Evolutionary conservation across 1,284 basidiomycete genomes (phyloP).

Genomic region (Inonotus obliquus): DNA sequence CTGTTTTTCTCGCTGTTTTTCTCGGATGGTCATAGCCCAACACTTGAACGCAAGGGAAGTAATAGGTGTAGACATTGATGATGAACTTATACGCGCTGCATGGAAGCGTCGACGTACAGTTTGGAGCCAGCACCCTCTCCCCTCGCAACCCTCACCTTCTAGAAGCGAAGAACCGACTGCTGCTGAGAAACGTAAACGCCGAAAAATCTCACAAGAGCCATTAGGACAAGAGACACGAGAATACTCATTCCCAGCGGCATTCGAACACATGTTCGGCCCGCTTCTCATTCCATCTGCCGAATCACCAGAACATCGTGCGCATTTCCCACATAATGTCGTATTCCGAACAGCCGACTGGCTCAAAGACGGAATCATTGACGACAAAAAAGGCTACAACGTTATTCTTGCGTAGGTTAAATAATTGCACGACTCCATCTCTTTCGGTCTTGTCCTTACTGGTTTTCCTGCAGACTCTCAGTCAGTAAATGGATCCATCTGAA

Average conservation of each 20-base stretch:
- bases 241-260: constrained; percentile 66
- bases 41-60: constrained; percentile 53
- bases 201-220: constrained; percentile 22
- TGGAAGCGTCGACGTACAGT: constrained; percentile 62
- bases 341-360: constrained; percentile 73
- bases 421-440: background rate
- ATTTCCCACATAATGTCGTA: constrained; percentile 70
- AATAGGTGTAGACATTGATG: constrained; percentile 79
- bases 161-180: background rate
- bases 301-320: background rate
- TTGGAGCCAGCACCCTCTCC: constrained; percentile 56
- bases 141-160: background rate
- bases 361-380: constrained; percentile 47
- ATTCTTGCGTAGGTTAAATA: constrained; percentile 59
- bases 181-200: background rate
- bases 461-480: constrained; percentile 61
- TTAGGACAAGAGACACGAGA: constrained; percentile 16
- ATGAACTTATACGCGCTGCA: constrained; percentile 60
- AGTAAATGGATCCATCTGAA: constrained; percentile 87
- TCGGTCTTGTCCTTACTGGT: background rate
- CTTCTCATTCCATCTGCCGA: constrained; percentile 55
- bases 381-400: constrained; percentile 60
- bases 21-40: constrained; percentile 32
- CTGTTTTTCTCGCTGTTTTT: background rate
- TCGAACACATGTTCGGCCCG: constrained; percentile 67